Conservation (phyloP, 306 rosid species). For the Morella rubra region DNA sequence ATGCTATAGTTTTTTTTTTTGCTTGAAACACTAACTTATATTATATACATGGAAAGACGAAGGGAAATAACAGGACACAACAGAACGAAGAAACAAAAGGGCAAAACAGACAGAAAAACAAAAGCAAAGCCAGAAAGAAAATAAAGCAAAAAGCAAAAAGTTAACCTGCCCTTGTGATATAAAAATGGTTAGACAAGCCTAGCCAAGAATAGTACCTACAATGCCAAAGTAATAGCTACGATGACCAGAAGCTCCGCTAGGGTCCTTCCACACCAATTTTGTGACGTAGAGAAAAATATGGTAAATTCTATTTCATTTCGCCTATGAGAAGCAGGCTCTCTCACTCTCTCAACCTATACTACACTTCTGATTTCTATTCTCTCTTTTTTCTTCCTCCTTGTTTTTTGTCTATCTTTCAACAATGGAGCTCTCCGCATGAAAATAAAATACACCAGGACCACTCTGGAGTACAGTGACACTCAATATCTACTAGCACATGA, state of each 20-base stretch:
- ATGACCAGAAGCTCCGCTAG: conserved; percentile 14
- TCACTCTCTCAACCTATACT: background rate
- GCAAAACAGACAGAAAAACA: no score
- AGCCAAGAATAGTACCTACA: conserved; percentile 24
- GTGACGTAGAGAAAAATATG: background rate
- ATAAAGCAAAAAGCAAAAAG: conserved; percentile 31
- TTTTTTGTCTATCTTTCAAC: background rate
- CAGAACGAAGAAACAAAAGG: no score
- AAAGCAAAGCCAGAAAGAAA: no score
- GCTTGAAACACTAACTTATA: no score
- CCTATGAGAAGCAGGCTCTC: conserved; percentile 37
- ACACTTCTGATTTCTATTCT: background rate
- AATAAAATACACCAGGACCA: no score
- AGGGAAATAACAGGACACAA: no score
- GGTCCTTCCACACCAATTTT: conserved; percentile 27
- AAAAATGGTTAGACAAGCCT: conserved; percentile 23
- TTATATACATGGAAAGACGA: no score
- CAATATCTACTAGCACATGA: no score
- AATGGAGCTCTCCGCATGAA: conserved; percentile 69
- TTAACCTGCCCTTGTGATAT: conserved; percentile 41
- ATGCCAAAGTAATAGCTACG: conserved; percentile 27
- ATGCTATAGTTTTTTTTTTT: no score
- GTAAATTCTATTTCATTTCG: background rate
- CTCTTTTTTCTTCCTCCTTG: background rate
- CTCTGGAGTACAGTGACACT: no score